Evolutionary conservation across 202 grass and related monocot species (phyloP), one percentile per base, ranked within the genome.

Genomic region (Saccharum hybrid): DNA sequence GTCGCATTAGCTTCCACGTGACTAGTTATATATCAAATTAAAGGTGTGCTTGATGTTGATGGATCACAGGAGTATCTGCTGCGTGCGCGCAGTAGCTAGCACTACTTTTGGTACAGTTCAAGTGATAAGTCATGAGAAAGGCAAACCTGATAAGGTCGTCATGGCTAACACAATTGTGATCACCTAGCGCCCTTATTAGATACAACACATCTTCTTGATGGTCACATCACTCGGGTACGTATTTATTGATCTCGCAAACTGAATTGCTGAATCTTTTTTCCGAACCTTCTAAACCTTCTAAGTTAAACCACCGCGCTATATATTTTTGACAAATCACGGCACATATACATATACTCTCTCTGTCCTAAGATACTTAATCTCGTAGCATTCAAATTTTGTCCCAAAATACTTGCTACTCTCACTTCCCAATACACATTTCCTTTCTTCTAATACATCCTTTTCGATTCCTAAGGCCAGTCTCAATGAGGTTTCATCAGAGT

Each of bases 101-200:
- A 15, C 45, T 48, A 48, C 45, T 48, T 48, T 48, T 48, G 45
- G 45, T 14, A 48, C 4, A 48, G 13, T 48, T 15, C 13, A 48
- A 48, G 43, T 79, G 74, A 83, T 88, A 75, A 79, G 75, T 81
- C 76, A 81, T 43, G 82, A 42, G 63, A 88, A 76, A 88, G 74
- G 23, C 19, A 22, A 3, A 14, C 40, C 16, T 5, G 76, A 84
- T 80, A 88, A 80, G 86, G 75, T 80, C 59, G 83, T 78, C 1
- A 5, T 15, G 45, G 75, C 68, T 80, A 74, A 84, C 62, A 51
- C 69, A 60, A 74, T 66, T 61, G 46, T 57, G 75, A 80, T 84
- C 76, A 80, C 51, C 51, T 14, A 4, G 8, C 81, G 31, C 69
- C 62, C 86, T 79, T 88, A 75, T 83, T 66, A 71, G 65, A 10